Base-by-base conservation (phyloP, 352 stramenopile species). In the Phytophthora aleatoria region DNA sequence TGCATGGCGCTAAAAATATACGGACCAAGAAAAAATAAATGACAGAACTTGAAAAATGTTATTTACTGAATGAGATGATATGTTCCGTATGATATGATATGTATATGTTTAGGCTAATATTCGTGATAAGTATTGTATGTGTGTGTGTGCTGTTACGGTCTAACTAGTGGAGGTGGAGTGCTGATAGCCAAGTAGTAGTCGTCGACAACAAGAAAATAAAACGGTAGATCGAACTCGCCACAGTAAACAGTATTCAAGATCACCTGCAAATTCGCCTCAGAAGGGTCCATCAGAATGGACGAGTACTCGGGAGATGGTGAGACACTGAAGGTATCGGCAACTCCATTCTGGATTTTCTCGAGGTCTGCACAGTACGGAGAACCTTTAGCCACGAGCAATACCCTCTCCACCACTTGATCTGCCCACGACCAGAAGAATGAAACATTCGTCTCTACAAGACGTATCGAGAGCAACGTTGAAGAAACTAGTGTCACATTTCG, bases 351-450 rank as follows among this genome's bases (percentile, higher is more conserved):
- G 24, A 69, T 50, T n/a, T 42, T 64, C 7, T 41, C 24, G 26
- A 70, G 42, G 3, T 61, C 31, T 3, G 15, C n/a, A 36, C 62
- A 70, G n/a, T 70, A 70, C 2, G n/a, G 15, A 6, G 62, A 61
- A 1, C 2, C 33, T 3, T 10, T 12, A 31, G 49, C 55, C 33
- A 65, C n/a, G 28, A 30, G 39, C 6, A 31, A 8, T 1, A 39
- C 16, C 1, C 11, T 11, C 12, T 41, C 12, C 1, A 60, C 3
- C 15, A 65, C 26, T 35, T 41, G 15, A 43, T 64, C 55, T 0
- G 15, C 11, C 48, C 49, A 70, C 2, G 35, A 48, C 48, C 55
- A 60, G 11, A 61, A 70, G 35, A 65, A 56, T 12, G 54, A 69
- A 33, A 69, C 43, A 8, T 55, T 31, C 0, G 61, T 64, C 0